A percentile compares a stretch with the other conserved stretches of the same genome.
Evolutionary conservation across 345 rosid genomes (phyloP).

Genomic region (Eucalyptus grandis): DNA sequence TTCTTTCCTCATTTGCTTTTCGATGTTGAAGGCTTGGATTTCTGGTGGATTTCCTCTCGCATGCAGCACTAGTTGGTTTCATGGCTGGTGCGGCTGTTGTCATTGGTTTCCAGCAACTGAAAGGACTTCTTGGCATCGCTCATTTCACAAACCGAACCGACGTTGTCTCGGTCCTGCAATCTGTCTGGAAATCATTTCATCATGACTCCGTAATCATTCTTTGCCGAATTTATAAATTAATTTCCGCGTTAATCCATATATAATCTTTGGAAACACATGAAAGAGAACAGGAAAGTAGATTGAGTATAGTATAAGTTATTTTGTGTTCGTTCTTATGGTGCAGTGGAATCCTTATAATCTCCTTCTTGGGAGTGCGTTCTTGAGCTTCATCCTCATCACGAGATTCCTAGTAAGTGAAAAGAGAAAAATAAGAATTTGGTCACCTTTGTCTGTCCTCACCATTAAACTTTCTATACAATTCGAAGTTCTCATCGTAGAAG

Average conservation of each 20-base stretch:
- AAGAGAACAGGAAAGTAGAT: neutral
- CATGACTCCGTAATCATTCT: constrained; percentile 35
- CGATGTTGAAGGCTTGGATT: constrained; percentile 51
- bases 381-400: constrained; percentile 45
- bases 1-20: neutral
- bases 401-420: constrained; percentile 49
- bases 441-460: neutral
- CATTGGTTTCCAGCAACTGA: constrained; percentile 86
- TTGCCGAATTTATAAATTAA: neutral
- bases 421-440: neutral
- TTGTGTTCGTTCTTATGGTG: neutral
- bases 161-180: constrained; percentile 55
- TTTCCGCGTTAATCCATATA: neutral
- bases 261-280: neutral
- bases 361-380: constrained; percentile 49
- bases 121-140: constrained; percentile 66
- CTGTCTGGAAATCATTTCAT: constrained; percentile 56
- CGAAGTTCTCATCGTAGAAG: neutral
- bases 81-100: constrained; percentile 91
- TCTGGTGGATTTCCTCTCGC: constrained; percentile 83
- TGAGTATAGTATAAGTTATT: neutral
- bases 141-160: constrained; percentile 78
- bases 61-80: constrained; percentile 89
- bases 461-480: neutral
- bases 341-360: constrained; percentile 61